Base-by-base conservation (phyloP, 1,284 basidiomycete species). In the Cronartium ribicola region DNA sequence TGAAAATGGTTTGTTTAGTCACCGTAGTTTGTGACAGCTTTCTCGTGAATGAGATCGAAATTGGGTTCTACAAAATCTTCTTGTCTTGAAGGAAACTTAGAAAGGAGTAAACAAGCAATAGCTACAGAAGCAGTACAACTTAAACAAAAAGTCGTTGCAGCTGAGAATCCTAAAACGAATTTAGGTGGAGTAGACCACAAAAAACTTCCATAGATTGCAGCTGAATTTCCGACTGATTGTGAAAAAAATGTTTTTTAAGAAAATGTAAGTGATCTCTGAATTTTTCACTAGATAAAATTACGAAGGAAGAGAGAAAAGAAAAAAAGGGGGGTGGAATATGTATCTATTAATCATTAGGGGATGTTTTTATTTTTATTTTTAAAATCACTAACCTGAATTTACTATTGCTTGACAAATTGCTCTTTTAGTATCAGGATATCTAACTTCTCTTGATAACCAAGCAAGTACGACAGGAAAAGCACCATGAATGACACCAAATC, bases 141-240 rank as follows among this genome's bases (percentile, higher is more conserved):
- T 37, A 70, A 63, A 36, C 60, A 60, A 22, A 64, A 70, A 1
- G 29, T 60, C 17, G 59, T 43, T 4, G 41, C 36, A 57, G 48
- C 61, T 14, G 43, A 17, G 14, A 70, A 70, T 29, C 68, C 68
- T 13, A 48, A 11, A 6, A 46, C 29, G 20, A 70, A 70, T 22
- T 70, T 14, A 7, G 68, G 68, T 13, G 44, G 51, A 20, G 62
- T 70, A 11, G 83, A 83, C 83, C 83, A 84, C 11, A 84, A 80
- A 81, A 84, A 84, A 37, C 82, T 81, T 65, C 83, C 83, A 76
- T 84, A 84, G 78, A 84, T 84, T 6, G 81, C 78, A 3, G 82
- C 81, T 29, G 77, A 77, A 77, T 81, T 81, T 1, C 80, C 81
- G 22, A 79, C 75, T n/a, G 29, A 29, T 29, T 29, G 29, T 29